These are phyloP conservation scores for Stentor roeselii DNA, from an alignment of 73 alveolate genomes.

Conservation along the genomic window DNA sequence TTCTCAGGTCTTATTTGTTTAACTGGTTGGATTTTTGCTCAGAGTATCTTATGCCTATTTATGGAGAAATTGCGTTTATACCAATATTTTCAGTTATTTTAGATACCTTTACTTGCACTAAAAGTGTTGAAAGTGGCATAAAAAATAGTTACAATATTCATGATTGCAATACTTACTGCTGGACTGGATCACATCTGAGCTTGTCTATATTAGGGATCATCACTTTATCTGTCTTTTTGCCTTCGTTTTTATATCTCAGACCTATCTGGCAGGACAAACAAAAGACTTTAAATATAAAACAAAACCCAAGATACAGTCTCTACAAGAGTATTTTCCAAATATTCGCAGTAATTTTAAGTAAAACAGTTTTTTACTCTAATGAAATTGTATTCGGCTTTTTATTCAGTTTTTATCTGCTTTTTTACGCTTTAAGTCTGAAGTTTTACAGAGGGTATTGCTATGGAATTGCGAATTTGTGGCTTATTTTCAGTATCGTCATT, in stretches of 20 bases:
- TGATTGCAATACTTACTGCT: constrained; percentile 4
- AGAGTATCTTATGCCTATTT: not conserved
- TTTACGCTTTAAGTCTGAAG: not conserved
- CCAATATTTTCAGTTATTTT: not conserved
- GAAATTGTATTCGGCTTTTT: not conserved
- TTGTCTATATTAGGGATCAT: not conserved
- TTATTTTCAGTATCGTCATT: not conserved
- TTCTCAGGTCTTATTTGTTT: not conserved
- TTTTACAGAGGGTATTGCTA: not conserved
- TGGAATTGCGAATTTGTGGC: constrained; percentile 7
- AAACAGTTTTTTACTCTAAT: not conserved
- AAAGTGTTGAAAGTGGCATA: not conserved
- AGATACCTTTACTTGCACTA: not conserved
- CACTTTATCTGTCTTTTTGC: not conserved
- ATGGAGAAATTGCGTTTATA: not conserved
- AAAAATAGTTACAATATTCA: not conserved
- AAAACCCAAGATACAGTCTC: not conserved
- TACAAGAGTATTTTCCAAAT: not conserved
- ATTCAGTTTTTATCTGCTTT: not conserved
- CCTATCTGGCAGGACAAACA: not conserved
- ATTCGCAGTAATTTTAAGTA: not conserved
- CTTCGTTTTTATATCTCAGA: constrained; percentile 1
- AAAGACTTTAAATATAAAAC: not conserved
- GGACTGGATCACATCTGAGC: not conserved
- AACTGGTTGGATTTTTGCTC: not conserved